Evolutionary conservation across 1,284 basidiomycete genomes (phyloP).

Genomic region (Stygiomarasmius scandens): DNA sequence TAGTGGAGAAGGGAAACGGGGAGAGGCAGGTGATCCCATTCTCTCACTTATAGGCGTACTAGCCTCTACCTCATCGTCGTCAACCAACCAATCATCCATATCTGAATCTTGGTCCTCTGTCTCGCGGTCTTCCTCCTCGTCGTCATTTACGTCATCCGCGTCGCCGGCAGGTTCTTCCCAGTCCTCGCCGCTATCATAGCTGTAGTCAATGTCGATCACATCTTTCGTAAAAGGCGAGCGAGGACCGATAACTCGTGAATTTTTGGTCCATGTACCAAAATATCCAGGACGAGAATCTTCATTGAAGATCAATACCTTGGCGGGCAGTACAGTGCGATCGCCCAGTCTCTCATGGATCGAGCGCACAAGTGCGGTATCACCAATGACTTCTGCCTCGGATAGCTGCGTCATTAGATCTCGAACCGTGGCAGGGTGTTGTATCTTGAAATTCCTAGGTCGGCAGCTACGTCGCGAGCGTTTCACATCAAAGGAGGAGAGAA

Average conservation of each 20-base stretch:
- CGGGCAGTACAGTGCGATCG: slow-evolving; percentile 61
- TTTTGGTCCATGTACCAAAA: slow-evolving; percentile 84
- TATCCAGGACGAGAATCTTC: slow-evolving; percentile 83
- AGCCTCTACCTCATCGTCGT: slow-evolving; percentile 69
- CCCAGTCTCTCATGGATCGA: slow-evolving; percentile 54
- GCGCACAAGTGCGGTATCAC: slow-evolving; percentile 65
- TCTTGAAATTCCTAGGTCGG: slow-evolving; percentile 26
- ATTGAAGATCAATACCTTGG: slow-evolving; percentile 76
- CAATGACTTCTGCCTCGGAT: slow-evolving; percentile 76
- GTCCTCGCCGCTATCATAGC: slow-evolving; percentile 84
- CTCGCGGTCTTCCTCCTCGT: slow-evolving; percentile 65
- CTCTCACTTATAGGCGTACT: slow-evolving; percentile 43
- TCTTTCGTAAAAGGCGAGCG: slow-evolving; percentile 78
- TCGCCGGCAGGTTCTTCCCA: slow-evolving; percentile 80
- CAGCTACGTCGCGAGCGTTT: slow-evolving; percentile 17
- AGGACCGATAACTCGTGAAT: slow-evolving; percentile 68
- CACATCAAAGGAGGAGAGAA: slow-evolving; percentile 39
- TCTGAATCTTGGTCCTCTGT: slow-evolving; percentile 70
- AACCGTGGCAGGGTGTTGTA: slow-evolving; percentile 35
- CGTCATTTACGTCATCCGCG: slow-evolving; percentile 73
- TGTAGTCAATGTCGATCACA: slow-evolving; percentile 72
- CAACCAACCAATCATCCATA: slow-evolving; percentile 75
- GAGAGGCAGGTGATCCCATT: slow-evolving; percentile 40
- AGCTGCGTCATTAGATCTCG: slow-evolving; percentile 66
- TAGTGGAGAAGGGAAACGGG: slow-evolving; percentile 32